phyloP scores from a whole-genome alignment of 805 yeast species.

The Wickerhamiella lipophila region DNA sequence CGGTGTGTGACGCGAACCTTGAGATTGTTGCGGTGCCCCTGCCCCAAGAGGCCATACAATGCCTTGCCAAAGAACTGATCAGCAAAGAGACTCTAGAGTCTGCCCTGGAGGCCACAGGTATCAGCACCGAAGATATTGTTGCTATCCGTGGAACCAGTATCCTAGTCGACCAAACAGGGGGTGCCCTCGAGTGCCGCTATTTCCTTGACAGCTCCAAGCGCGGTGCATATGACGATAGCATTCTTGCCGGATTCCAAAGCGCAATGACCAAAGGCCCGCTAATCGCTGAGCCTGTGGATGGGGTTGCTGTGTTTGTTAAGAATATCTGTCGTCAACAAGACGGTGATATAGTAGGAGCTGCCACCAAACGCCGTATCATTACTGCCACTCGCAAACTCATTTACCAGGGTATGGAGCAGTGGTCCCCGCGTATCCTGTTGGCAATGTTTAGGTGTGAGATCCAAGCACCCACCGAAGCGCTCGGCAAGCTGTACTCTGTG shows the following conservation, averaged over 20 bases:
- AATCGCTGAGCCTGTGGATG: conserved; percentile 77
- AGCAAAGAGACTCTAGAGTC: not conserved
- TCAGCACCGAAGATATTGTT: conserved; percentile 27
- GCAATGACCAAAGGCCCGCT: conserved; percentile 79
- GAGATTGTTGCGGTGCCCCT: conserved; percentile 41
- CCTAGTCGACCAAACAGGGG: conserved; percentile 41
- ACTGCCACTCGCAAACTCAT: conserved; percentile 62
- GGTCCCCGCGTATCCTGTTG: conserved; percentile 82
- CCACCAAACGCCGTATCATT: conserved; percentile 56
- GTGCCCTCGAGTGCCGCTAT: conserved; percentile 19
- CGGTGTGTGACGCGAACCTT: conserved; percentile 38
- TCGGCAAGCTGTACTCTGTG: conserved; percentile 91
- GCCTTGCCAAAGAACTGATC: not conserved
- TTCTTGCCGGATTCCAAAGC: conserved; percentile 73
- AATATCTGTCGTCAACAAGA: conserved; percentile 21
- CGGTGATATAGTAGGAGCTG: conserved; percentile 15
- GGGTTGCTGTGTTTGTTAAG: conserved; percentile 33
- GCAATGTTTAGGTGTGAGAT: conserved; percentile 93
- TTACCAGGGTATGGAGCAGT: conserved; percentile 54
- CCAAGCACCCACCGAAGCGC: conserved; percentile 86
- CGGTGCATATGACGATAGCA: conserved; percentile 42
- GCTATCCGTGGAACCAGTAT: conserved; percentile 34
- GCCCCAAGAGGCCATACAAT: conserved; percentile 26
- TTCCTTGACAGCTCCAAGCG: conserved; percentile 19
- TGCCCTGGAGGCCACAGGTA: not conserved